A percentile compares a stretch with the other conserved stretches of the same genome.
Evolutionary conservation across 2,329 filamentous ascomycete genomes (phyloP).

Genomic region (Salinomyces thailandicus): DNA sequence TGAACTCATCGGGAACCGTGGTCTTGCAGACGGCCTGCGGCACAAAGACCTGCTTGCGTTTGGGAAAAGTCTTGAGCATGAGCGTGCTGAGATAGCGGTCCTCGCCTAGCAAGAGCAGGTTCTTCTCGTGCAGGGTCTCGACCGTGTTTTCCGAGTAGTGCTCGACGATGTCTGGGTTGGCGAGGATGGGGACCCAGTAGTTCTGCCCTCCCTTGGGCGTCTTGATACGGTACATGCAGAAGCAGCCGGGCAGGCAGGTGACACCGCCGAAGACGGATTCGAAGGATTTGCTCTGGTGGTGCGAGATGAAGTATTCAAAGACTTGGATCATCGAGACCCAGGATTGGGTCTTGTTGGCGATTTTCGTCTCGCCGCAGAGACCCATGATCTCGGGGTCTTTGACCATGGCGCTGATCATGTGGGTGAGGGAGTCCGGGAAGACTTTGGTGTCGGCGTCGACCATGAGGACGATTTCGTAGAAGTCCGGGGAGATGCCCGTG

Average conservation of each 20-base stretch:
- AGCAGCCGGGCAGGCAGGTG: conserved; percentile 94
- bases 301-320: conserved; percentile 98
- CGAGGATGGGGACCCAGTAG: conserved; percentile 98
- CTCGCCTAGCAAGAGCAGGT: conserved; percentile 79
- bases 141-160: conserved; percentile 99
- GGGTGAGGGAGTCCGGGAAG: conserved; percentile 93
- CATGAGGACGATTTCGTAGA: conserved; percentile 97
- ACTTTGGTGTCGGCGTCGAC: conserved; percentile 99
- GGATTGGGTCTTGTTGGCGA: conserved; percentile 89
- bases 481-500: conserved; percentile 94
- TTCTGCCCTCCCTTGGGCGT: conserved; percentile 96
- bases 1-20: conserved; percentile 86
- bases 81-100: conserved; percentile 93
- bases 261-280: conserved; percentile 98
- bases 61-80: conserved; percentile 97
- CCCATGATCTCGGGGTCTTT: conserved; percentile 99
- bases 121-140: conserved; percentile 96
- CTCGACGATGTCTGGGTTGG: conserved; percentile 96
- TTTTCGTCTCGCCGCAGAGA: conserved; percentile 97
- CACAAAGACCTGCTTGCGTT: conserved; percentile 97
- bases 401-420: conserved; percentile 99
- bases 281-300: conserved; percentile 93
- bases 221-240: conserved; percentile 99
- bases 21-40: conserved; percentile 99
- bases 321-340: conserved; percentile 99